phyloP scores from a whole-genome alignment of 768 basidiomycete genomes.

The Phylloporus scabripes region DNA sequence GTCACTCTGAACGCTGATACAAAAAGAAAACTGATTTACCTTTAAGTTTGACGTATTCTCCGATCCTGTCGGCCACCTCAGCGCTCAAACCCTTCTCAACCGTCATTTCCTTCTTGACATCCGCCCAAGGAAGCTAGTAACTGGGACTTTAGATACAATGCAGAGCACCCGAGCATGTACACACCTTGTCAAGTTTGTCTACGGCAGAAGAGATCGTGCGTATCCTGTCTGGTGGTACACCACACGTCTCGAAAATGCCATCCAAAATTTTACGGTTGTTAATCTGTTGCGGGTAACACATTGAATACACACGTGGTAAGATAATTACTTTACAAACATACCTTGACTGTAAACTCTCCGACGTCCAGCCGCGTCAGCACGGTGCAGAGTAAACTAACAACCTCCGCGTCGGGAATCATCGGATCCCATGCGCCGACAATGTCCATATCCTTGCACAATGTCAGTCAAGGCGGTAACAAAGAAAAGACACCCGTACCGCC shows the following conservation, averaged over 20 bases:
- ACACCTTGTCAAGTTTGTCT: slow-evolving; percentile 96
- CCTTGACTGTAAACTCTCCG: slow-evolving; percentile 94
- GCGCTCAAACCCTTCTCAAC: slow-evolving; percentile 87
- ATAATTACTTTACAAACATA: slow-evolving; percentile 17
- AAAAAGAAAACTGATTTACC: slow-evolving; percentile 40
- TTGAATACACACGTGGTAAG: slow-evolving; percentile 1
- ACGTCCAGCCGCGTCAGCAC: slow-evolving; percentile 80
- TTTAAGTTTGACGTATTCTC: slow-evolving; percentile 94
- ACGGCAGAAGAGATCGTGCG: slow-evolving; percentile 93
- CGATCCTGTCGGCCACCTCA: slow-evolving; percentile 85
- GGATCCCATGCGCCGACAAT: slow-evolving; percentile 89
- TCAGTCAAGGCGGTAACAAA: neutral
- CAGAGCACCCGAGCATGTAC: neutral
- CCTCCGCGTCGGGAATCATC: slow-evolving; percentile 96
- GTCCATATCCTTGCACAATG: slow-evolving; percentile 74
- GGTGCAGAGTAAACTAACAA: slow-evolving; percentile 77
- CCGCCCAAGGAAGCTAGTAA: slow-evolving; percentile 73
- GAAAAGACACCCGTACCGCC: slow-evolving; percentile 51
- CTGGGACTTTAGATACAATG: neutral
- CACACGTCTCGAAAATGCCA: slow-evolving; percentile 94
- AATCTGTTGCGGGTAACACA: slow-evolving; percentile 45
- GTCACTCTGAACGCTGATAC: neutral
- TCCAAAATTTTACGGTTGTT: slow-evolving; percentile 97
- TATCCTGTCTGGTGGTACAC: slow-evolving; percentile 86
- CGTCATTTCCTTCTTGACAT: slow-evolving; percentile 95